Evolutionary conservation across 495 filamentous ascomycete species (phyloP).

Genomic region (Haplographium delicatum): DNA sequence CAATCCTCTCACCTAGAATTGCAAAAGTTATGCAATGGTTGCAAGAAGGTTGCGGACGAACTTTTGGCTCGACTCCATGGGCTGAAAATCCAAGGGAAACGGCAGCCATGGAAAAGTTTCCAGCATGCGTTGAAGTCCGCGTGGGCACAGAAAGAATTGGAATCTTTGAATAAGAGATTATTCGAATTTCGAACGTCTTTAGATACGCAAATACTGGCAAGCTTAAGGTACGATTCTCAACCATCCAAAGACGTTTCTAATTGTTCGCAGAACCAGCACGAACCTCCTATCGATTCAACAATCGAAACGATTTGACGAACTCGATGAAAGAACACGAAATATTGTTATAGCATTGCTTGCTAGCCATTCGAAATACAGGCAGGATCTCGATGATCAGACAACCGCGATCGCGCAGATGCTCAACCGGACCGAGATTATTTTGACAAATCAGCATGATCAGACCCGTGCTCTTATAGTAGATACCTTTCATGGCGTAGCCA

Average conservation of each 20-base stretch:
- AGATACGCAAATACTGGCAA: background rate
- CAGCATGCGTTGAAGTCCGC: background rate
- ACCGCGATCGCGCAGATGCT: slow-evolving; percentile 2
- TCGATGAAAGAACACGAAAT: background rate
- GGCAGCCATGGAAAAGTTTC: background rate
- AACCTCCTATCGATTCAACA: background rate
- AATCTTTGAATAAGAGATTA: background rate
- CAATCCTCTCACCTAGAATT: too few relatives aligned
- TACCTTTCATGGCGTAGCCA: too few relatives aligned
- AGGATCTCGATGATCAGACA: background rate
- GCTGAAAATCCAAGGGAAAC: background rate
- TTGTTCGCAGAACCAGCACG: background rate
- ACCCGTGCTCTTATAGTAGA: background rate
- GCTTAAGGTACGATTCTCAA: background rate
- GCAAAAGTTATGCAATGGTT: too few relatives aligned
- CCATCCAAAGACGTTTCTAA: background rate
- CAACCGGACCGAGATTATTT: slow-evolving; percentile 1
- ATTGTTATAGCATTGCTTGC: slow-evolving; percentile 7
- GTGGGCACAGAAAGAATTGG: background rate
- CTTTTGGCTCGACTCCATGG: background rate
- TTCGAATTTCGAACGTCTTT: background rate
- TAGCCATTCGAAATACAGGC: background rate
- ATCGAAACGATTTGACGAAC: slow-evolving; percentile 4
- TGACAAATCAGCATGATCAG: background rate
- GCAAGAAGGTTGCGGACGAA: background rate